phyloP scores from a whole-genome alignment of 1,284 basidiomycete genomes.

The Ustilago nuda region DNA sequence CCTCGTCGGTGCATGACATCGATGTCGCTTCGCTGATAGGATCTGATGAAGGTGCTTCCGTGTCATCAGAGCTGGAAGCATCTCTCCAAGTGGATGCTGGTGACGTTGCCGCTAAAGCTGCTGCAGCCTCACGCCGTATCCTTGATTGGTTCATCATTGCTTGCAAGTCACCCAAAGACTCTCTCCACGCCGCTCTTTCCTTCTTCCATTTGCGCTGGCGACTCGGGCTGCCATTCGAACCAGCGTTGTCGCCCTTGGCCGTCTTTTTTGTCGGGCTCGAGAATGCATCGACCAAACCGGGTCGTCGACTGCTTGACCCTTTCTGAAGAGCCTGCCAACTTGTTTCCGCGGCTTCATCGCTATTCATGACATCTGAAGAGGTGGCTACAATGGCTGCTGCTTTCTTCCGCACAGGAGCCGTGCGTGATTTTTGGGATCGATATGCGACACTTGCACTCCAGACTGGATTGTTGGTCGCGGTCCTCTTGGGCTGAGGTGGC shows the following conservation, averaged over 20 bases:
- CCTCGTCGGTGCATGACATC: constrained; percentile 12
- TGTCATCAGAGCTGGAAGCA: not conserved
- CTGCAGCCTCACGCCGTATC: constrained; percentile 20
- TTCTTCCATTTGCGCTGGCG: constrained; percentile 43
- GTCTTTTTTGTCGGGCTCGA: constrained; percentile 37
- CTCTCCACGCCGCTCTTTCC: constrained; percentile 44
- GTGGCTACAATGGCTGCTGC: constrained; percentile 2
- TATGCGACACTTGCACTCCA: constrained; percentile 52
- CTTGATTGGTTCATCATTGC: constrained; percentile 45
- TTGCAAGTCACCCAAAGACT: constrained; percentile 40
- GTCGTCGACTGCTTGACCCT: constrained; percentile 20
- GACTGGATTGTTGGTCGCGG: constrained; percentile 34
- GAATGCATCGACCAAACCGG: constrained; percentile 46
- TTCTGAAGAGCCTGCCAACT: constrained; percentile 35
- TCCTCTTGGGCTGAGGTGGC: constrained; percentile 20
- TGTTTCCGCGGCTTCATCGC: constrained; percentile 27
- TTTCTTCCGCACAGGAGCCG: constrained; percentile 31
- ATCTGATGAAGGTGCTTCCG: not conserved
- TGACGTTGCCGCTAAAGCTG: constrained; percentile 1
- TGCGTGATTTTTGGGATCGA: constrained; percentile 33
- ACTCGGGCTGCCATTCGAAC: constrained; percentile 10
- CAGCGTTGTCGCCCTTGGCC: not conserved
- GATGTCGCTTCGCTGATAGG: not conserved
- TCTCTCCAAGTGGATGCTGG: not conserved
- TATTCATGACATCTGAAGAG: constrained; percentile 14